Evolutionary conservation across 768 basidiomycete genomes (phyloP).

Genomic region (Mycena pura): DNA sequence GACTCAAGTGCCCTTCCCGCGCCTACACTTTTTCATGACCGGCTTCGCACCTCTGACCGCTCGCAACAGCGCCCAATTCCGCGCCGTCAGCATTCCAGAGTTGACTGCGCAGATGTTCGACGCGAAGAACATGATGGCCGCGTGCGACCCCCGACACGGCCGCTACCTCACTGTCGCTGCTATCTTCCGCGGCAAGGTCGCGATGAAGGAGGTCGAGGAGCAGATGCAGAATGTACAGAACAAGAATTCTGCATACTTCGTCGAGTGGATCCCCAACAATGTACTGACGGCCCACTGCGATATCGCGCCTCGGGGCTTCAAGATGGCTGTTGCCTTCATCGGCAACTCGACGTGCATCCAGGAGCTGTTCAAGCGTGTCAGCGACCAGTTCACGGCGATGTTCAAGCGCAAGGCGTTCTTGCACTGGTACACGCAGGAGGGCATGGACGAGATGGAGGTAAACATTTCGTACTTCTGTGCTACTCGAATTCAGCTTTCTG

Average conservation of each 20-base stretch:
- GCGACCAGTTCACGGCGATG: slow-evolving; percentile 99
- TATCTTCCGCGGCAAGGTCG: slow-evolving; percentile 98
- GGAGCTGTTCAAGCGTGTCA: slow-evolving; percentile 98
- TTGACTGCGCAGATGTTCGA: slow-evolving; percentile 99
- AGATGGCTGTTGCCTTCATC: slow-evolving; percentile 98
- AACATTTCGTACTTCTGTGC: slow-evolving; percentile 20
- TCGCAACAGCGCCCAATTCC: slow-evolving; percentile 93
- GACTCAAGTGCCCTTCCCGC: slow-evolving; percentile 90
- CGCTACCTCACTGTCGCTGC: slow-evolving; percentile 98
- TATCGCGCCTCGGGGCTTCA: slow-evolving; percentile 92
- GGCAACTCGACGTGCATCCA: slow-evolving; percentile 98
- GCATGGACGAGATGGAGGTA: slow-evolving; percentile 98
- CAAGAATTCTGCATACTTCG: slow-evolving; percentile 98
- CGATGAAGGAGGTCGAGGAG: slow-evolving; percentile 99
- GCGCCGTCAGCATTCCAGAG: slow-evolving; percentile 96
- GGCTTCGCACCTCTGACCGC: slow-evolving; percentile 95
- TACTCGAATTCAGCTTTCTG: neutral
- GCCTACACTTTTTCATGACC: slow-evolving; percentile 99
- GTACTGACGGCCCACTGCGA: slow-evolving; percentile 98
- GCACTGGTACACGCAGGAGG: slow-evolving; percentile 99
- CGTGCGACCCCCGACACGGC: slow-evolving; percentile 94
- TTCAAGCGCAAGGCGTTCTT: slow-evolving; percentile 98
- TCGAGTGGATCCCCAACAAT: slow-evolving; percentile 99
- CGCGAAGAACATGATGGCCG: slow-evolving; percentile 99
- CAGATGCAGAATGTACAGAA: slow-evolving; percentile 97